Evolutionary conservation across 2,329 filamentous ascomycete species (phyloP), one percentile per base, ranked within the genome.

Genomic region (Neofusicoccum umdonicola): DNA sequence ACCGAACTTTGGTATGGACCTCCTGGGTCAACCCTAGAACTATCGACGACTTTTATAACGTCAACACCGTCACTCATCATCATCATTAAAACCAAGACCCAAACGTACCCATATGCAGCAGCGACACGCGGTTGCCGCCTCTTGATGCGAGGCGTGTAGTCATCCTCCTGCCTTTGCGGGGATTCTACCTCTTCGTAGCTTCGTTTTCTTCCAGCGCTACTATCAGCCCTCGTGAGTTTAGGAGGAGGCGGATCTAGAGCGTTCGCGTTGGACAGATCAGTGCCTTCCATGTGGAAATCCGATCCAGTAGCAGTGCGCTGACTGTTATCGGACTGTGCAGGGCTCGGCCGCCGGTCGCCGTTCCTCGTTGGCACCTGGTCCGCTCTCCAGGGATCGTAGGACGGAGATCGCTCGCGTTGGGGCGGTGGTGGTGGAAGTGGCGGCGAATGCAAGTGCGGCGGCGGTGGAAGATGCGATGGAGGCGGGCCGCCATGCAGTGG

Each of bases 151-250:
- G 72, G 75, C 15, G 71, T 71, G 39, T 74, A 68, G 44, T 77
- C 75, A 22, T 77, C 75, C n/a, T 74, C 71, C 65, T 77, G 75
- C 27, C 71, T 72, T 57, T 68, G 50, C n/a, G 70, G 68, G 3
- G 52, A 51, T 27, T 76, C 73, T 6, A 72, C 71, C 41, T 77
- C 74, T 44, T 75, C 74, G 45, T 76, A 76, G 60, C 74, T 76
- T 51, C 76, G 71, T 66, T 78, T 78, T 17, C 76, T 67, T 13
- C 70, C 69, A 54, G 72, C 68, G 3, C 71, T 74, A 65, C 73
- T 77, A 47, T 76, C 73, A 60, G 69, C 73, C 48, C 72, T 71
- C 13, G 70, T 48, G 15, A 75, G 65, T 11, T 68, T 66, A 9
- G 73, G 68, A 15, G 68, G 60, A 31, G 58, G 52, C n/a, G 64